These are phyloP conservation scores for Russula vinacea DNA, from an alignment of 768 basidiomycete species.

Conservation along the genomic window DNA sequence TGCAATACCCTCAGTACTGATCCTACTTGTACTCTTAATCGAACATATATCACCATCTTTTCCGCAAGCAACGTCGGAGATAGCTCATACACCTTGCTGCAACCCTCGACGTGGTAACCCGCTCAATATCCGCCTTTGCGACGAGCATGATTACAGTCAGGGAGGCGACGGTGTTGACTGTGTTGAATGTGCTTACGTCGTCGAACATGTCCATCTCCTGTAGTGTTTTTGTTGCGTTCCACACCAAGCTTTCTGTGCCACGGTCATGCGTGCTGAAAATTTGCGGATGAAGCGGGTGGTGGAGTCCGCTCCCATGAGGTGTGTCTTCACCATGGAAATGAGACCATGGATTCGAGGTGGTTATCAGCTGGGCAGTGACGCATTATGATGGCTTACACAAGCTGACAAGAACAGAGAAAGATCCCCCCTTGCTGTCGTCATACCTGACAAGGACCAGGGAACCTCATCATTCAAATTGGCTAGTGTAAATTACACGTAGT, in stretches of 20 bases:
- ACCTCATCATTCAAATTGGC: too few species aligned
- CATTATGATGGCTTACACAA: slow-evolving; percentile 69
- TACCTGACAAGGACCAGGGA: slow-evolving; percentile 71
- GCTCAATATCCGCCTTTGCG: slow-evolving; percentile 67
- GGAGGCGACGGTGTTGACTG: not conserved
- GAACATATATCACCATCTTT: slow-evolving; percentile 16
- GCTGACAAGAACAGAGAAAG: slow-evolving; percentile 1
- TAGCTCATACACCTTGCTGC: not conserved
- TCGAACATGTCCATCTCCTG: slow-evolving; percentile 85
- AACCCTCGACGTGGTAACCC: slow-evolving; percentile 35
- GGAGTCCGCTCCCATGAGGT: slow-evolving; percentile 64
- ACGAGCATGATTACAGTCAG: slow-evolving; percentile 43
- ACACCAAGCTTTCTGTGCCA: slow-evolving; percentile 70
- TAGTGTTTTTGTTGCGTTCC: slow-evolving; percentile 76
- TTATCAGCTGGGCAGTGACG: slow-evolving; percentile 66
- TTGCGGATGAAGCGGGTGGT: slow-evolving; percentile 72
- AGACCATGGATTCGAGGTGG: slow-evolving; percentile 54
- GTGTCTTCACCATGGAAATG: slow-evolving; percentile 71
- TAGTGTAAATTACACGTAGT: too few species aligned
- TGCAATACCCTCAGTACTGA: slow-evolving; percentile 14
- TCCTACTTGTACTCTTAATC: slow-evolving; percentile 25
- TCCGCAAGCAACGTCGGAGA: not conserved
- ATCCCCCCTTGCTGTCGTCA: not conserved
- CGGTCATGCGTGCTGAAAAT: slow-evolving; percentile 64
- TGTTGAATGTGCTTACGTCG: slow-evolving; percentile 47